A percentile compares a stretch with the other conserved stretches of the same genome.
phyloP scores from a whole-genome alignment of 1,139 yeast species.

The Suhomyces maxii region DNA sequence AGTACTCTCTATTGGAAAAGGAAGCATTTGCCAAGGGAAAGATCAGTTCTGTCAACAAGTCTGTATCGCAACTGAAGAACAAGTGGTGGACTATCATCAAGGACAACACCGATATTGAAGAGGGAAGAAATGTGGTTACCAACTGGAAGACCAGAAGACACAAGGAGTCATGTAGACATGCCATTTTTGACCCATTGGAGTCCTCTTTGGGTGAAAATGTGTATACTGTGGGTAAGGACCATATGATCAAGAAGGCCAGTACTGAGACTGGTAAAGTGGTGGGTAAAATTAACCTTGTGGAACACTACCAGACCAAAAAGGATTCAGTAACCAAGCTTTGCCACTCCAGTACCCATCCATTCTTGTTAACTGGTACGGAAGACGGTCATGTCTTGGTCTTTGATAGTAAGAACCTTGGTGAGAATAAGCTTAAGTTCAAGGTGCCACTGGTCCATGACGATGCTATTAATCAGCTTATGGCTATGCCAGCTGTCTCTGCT shows the following conservation, averaged over 20 bases:
- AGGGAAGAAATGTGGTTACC: conserved; percentile 35
- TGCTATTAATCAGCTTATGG: conserved; percentile 71
- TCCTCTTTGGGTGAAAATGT: conserved; percentile 51
- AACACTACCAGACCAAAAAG: conserved; percentile 26
- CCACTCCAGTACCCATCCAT: conserved; percentile 63
- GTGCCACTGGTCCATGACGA: conserved; percentile 66
- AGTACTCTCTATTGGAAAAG: conserved; percentile 20
- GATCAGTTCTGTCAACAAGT: conserved; percentile 26
- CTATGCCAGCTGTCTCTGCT: conserved; percentile 67
- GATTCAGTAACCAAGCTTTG: conserved; percentile 61
- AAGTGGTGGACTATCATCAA: conserved; percentile 52
- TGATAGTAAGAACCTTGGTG: conserved; percentile 53
- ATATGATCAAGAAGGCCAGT: conserved; percentile 71
- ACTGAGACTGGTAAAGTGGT: conserved; percentile 75
- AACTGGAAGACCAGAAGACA: conserved; percentile 89
- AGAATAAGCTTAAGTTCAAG: conserved; percentile 37
- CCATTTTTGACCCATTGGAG: conserved; percentile 60
- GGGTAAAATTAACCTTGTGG: conserved; percentile 43
- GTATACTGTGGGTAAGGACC: conserved; percentile 78
- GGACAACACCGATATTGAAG: conserved; percentile 32
- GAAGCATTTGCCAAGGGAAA: conserved; percentile 32
- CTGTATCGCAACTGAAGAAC: conserved; percentile 40
- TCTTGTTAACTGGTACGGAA: conserved; percentile 78
- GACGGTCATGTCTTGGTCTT: conserved; percentile 63
- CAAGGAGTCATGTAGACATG: conserved; percentile 81